Base-by-base conservation (phyloP, 2,329 filamentous ascomycete genomes). In the Diaporthe velutina region DNA sequence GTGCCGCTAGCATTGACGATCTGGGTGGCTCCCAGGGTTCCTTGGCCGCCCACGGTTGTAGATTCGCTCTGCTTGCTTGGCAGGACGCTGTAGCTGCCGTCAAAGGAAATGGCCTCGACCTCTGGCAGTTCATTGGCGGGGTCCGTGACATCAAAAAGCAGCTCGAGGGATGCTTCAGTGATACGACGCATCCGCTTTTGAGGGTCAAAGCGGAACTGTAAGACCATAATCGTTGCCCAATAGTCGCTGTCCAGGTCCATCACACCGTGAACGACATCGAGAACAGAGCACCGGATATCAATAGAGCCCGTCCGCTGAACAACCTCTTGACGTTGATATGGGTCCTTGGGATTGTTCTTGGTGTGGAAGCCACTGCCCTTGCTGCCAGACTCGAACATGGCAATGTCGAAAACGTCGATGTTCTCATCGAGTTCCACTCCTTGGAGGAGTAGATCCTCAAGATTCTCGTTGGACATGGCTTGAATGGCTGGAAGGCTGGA, bases 181-280 rank as follows among this genome's bases (percentile, higher is more conserved):
- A 81, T 77, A 17, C 80, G 77, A 6, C 79, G 76, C 6, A 77
- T 77, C 12, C 74, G 50, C 66, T 76, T 79, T 50, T 73, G 75
- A n/a, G 79, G 72, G 60, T 80, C 78, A 22, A 81, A 79, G 28
- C 78, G 78, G 48, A 80, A 80, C 30, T 78, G 64, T 3, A 80
- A 73, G 33, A 81, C 75, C 10, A 81, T 68, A 2, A 81, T 72
- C 2, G 80, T 81, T 10, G 77, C 77, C 48, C 64, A 76, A 0
- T 73, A 60, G 0, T 79, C 78, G 28, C 78, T 75, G 8, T 79
- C 77, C 1, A 76, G 70, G 17, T 60, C 70, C 55, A 79, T 73
- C 8, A 76, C 61, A 12, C 80, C 80, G 48, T 81, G 80, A 19
- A 80, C 75, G 22, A 81, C 70, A 33, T 81, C 79, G 22, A 78